phyloP scores from a whole-genome alignment of 345 rosid species.

The Sonneratia caseolaris region DNA sequence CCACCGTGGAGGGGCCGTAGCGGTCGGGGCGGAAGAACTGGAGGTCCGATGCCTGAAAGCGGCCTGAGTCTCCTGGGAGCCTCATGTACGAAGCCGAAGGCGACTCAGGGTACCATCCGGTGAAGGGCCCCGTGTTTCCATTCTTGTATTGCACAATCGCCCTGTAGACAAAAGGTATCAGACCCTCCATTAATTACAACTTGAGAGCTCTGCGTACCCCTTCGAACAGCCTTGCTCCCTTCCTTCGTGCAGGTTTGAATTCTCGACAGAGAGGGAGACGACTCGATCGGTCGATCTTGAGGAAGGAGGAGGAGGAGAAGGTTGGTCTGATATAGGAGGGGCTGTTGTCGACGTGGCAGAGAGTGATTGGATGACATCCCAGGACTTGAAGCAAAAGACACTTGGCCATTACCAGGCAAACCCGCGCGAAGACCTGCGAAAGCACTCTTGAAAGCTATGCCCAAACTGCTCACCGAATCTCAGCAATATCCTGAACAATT shows the following conservation, averaged over 20 bases:
- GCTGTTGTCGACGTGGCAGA: slow-evolving; percentile 37
- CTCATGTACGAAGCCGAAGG: slow-evolving; percentile 70
- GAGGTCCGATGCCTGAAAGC: slow-evolving; percentile 46
- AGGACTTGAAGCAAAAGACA: slow-evolving; percentile 34
- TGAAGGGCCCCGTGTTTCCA: slow-evolving; percentile 30
- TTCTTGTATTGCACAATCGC: slow-evolving; percentile 59
- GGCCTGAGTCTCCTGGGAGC: slow-evolving; percentile 80
- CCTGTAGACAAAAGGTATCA: slow-evolving; percentile 58
- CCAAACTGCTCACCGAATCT: slow-evolving; percentile 21
- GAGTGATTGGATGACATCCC: slow-evolving; percentile 25
- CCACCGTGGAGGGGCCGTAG: slow-evolving; percentile 16
- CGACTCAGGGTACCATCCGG: slow-evolving; percentile 41
- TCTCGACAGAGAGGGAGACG: not conserved
- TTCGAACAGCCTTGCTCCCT: too few species aligned
- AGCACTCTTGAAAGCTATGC: slow-evolving; percentile 14
- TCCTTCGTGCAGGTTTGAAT: too few species aligned
- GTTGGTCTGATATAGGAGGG: slow-evolving; percentile 22
- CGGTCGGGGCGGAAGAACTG: slow-evolving; percentile 6
- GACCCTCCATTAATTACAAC: slow-evolving; percentile 52
- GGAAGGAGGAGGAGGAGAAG: not conserved
- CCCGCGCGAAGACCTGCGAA: slow-evolving; percentile 19
- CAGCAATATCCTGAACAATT: not conserved
- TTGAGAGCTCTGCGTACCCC: not conserved
- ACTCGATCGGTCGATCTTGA: too few species aligned
- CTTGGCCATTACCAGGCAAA: slow-evolving; percentile 16